Conservation (phyloP, 352 stramenopile genomes). For the Globisporangium canariense region DNA sequence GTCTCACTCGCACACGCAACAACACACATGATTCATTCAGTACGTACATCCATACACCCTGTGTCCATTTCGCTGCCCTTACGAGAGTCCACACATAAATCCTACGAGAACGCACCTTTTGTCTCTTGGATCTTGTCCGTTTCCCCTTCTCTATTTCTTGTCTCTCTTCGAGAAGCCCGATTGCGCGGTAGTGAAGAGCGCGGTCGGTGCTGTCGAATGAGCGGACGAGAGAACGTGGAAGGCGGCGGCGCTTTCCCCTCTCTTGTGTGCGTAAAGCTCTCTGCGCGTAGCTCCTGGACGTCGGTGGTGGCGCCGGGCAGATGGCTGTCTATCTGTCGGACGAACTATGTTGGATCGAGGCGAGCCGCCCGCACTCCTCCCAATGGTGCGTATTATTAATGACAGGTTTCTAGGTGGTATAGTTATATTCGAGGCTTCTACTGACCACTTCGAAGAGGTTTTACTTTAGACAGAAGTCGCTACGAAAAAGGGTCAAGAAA, state of each 20-base stretch:
- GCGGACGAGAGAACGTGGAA: not conserved
- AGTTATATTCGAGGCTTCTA: no score
- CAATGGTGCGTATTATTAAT: no score
- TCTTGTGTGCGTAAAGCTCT: not conserved
- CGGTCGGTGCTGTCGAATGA: not conserved
- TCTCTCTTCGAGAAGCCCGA: not conserved
- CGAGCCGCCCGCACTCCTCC: not conserved
- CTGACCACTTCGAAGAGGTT: no score
- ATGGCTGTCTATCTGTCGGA: not conserved
- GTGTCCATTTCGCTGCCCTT: no score
- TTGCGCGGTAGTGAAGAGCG: slow-evolving; percentile 3
- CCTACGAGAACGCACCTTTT: not conserved
- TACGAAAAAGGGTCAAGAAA: no score
- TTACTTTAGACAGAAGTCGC: no score
- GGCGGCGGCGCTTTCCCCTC: not conserved
- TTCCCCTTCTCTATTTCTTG: slow-evolving; percentile 1
- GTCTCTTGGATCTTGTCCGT: slow-evolving; percentile 5
- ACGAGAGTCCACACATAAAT: not conserved
- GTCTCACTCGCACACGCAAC: not conserved
- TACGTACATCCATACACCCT: not conserved
- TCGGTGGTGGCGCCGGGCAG: not conserved
- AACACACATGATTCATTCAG: not conserved
- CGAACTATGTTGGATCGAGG: slow-evolving; percentile 1
- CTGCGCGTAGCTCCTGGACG: no score
- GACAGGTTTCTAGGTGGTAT: no score